These are phyloP conservation scores for Lentinula boryana DNA, from an alignment of 768 basidiomycete species.

Conservation along the genomic window DNA sequence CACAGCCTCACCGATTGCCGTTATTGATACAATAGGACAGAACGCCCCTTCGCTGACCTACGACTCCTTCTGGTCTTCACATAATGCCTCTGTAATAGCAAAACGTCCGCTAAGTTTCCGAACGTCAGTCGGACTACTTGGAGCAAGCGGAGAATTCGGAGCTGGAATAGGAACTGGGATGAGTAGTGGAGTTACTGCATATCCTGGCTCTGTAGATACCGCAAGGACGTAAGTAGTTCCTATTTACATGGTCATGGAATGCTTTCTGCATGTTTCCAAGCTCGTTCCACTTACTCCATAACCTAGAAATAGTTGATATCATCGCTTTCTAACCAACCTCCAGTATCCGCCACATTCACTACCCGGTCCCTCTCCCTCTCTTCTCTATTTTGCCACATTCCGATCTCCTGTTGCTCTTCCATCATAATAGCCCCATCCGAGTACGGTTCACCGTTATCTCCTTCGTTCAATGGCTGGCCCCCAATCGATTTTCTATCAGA, in stretches of 20 bases:
- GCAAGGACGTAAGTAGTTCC: too few relatives aligned
- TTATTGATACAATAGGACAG: not conserved
- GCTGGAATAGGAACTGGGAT: not conserved
- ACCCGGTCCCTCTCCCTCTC: slow-evolving; percentile 6
- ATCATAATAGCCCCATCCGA: not conserved
- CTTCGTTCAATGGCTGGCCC: slow-evolving; percentile 7
- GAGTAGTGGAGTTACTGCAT: not conserved
- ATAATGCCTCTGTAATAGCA: slow-evolving; percentile 21
- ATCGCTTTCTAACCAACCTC: slow-evolving; percentile 52
- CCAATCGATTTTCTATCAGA: not conserved
- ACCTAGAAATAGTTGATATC: slow-evolving; percentile 45
- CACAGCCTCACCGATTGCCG: slow-evolving; percentile 7
- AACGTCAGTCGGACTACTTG: not conserved
- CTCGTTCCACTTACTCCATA: too few relatives aligned
- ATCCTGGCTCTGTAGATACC: not conserved
- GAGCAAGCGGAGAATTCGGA: not conserved
- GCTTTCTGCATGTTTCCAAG: too few relatives aligned
- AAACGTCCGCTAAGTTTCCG: not conserved
- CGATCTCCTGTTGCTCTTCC: slow-evolving; percentile 7
- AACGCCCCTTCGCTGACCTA: slow-evolving; percentile 38
- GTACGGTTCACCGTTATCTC: slow-evolving; percentile 2
- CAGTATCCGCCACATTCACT: slow-evolving; percentile 23
- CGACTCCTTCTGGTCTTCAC: slow-evolving; percentile 60
- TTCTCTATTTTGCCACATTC: slow-evolving; percentile 13
- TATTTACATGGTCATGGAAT: too few relatives aligned